Percentiles rank a stretch among this genome's conserved stretches.
Evolutionary conservation across 768 basidiomycete species (phyloP).

Genomic region (Mycena chlorophos): DNA sequence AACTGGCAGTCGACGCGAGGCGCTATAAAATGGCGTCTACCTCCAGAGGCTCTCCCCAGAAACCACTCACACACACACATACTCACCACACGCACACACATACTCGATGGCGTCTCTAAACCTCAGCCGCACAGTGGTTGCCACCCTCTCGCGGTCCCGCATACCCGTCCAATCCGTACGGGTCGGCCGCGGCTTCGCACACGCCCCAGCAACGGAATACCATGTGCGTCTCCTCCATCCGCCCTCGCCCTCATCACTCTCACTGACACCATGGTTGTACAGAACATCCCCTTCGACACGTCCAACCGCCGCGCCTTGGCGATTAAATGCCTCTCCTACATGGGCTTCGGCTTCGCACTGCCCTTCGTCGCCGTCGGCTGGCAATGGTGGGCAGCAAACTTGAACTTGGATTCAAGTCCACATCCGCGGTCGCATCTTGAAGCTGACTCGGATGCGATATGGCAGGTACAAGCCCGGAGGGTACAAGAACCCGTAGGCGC

Average conservation of each 20-base stretch:
- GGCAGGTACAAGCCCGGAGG: slow-evolving; percentile 8
- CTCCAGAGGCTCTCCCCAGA: not conserved
- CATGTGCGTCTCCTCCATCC: slow-evolving; percentile 2
- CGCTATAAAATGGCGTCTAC: not conserved
- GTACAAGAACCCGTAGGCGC: slow-evolving; percentile 7
- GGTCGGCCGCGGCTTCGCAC: not conserved
- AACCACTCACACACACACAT: not conserved
- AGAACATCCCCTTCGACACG: slow-evolving; percentile 27
- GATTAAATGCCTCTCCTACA: slow-evolving; percentile 17
- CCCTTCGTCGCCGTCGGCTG: slow-evolving; percentile 28
- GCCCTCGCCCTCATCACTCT: not conserved
- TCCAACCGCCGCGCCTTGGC: slow-evolving; percentile 20
- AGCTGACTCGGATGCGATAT: not conserved
- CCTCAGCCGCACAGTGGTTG: no score
- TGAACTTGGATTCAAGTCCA: not conserved
- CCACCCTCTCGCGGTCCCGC: not conserved
- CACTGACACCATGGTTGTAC: not conserved
- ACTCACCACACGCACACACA: not conserved
- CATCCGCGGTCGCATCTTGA: no score
- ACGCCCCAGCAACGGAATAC: slow-evolving; percentile 10
- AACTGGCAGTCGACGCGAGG: no score
- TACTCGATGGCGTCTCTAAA: not conserved
- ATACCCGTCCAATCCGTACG: not conserved
- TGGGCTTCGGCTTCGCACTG: slow-evolving; percentile 25
- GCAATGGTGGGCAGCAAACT: slow-evolving; percentile 20